A percentile compares a stretch with the other conserved stretches of the same genome.
Evolutionary conservation across 805 yeast species (phyloP).

Genomic region (Yarrowia osloensis): DNA sequence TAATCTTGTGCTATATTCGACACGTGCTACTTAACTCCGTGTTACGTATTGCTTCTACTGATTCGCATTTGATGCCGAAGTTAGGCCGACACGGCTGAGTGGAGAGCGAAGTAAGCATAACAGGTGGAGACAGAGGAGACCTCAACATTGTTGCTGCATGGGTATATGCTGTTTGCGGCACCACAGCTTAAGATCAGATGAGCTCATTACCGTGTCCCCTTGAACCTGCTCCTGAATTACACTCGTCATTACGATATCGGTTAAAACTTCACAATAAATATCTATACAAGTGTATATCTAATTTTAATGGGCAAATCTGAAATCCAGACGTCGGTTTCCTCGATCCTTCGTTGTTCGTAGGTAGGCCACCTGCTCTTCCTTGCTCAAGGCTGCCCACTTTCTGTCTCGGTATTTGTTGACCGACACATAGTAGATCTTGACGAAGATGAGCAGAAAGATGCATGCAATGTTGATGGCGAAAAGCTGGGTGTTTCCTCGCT

Average conservation of each 20-base stretch:
- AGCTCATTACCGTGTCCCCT: no score
- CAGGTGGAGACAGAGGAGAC: not conserved
- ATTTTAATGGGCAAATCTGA: conserved; percentile 43
- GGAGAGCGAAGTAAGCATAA: not conserved
- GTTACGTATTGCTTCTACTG: not conserved
- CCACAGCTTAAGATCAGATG: no score
- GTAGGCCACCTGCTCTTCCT: conserved; percentile 55
- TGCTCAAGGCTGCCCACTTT: conserved; percentile 54
- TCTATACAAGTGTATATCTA: conserved; percentile 5
- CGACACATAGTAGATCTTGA: conserved; percentile 43
- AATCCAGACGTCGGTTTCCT: conserved; percentile 63
- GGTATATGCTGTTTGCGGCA: no score
- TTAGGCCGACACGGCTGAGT: conserved; percentile 2
- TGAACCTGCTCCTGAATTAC: no score
- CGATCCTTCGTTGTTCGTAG: conserved; percentile 49
- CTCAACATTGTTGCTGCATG: no score
- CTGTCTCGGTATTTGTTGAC: conserved; percentile 44
- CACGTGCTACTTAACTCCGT: not conserved
- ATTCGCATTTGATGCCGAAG: not conserved
- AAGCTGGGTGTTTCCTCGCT: conserved; percentile 53
- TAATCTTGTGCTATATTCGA: not conserved
- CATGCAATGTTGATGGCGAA: conserved; percentile 38
- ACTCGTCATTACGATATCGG: no score
- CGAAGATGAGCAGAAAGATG: conserved; percentile 34
- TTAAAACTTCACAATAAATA: not conserved